phyloP scores from a whole-genome alignment of 805 yeast species.

The Tetrapisispora pingtungensis region DNA sequence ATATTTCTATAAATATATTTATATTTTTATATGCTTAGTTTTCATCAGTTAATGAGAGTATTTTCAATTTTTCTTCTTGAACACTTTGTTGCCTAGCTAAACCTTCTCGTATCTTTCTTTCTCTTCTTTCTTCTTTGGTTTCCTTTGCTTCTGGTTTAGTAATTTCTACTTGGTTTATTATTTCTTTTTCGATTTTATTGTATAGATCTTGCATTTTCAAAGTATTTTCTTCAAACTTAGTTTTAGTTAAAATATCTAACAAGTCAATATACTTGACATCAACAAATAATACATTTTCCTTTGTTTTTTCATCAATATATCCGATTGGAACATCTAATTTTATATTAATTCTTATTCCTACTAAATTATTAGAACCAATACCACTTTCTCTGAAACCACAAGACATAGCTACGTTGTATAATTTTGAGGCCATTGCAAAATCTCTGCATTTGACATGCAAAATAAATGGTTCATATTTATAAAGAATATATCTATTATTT shows the following conservation, averaged over 20 bases:
- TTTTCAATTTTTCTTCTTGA: slow-evolving; percentile 2
- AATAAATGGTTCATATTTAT: slow-evolving; percentile 78
- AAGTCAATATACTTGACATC: slow-evolving; percentile 39
- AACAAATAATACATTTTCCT: slow-evolving; percentile 37
- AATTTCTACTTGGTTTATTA: slow-evolving; percentile 14
- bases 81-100: slow-evolving; percentile 18
- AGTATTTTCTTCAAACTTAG: slow-evolving; percentile 57
- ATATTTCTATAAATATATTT: too few species aligned
- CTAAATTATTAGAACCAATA: slow-evolving; percentile 66
- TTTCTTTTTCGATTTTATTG: slow-evolving; percentile 30
- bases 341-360: slow-evolving; percentile 62
- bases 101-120: slow-evolving; percentile 43
- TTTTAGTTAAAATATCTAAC: slow-evolving; percentile 45
- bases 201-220: slow-evolving; percentile 43
- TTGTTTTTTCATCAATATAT: slow-evolving; percentile 28
- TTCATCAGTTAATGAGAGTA: neutral
- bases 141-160: slow-evolving; percentile 23
- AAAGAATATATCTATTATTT: slow-evolving; percentile 48
- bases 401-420: slow-evolving; percentile 64
- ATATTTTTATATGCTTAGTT: too few species aligned
- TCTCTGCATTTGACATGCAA: slow-evolving; percentile 73
- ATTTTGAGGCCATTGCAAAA: slow-evolving; percentile 42
- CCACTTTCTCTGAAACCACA: slow-evolving; percentile 87
- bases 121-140: slow-evolving; percentile 48
- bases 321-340: slow-evolving; percentile 74